Evolutionary conservation across 139 green algal genomes (phyloP), one percentile per base, ranked within the genome.

Genomic region (Tetradesmus obliquus): DNA sequence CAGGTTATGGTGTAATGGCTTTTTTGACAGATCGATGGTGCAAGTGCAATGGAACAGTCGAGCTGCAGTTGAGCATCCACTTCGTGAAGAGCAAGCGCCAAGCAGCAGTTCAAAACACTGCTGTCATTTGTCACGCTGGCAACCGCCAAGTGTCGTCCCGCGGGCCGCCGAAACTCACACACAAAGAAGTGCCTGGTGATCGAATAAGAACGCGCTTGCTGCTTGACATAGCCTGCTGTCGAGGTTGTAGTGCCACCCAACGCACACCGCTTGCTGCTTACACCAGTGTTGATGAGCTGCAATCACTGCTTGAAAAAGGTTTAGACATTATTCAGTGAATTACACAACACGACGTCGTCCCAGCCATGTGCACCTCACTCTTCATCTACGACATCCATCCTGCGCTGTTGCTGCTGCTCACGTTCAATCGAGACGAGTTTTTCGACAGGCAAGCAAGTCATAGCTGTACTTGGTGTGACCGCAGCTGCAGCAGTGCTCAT

Each of bases 351-450:
- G 80, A 62, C 80, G 15, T 12, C 13, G n/a, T 82, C n/a, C 22
- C 7, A 19, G 55, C 60, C 55, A 98, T 98, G 96, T 98, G 96
- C 89, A 94, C 94, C 17, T 84, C 91, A 1, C 88, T 97, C 22
- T 95, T 97, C 55, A 13, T 94, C 7, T 95, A 93, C 32, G 88
- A 97, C 58, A 81, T 86, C 2, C 92, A 96, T 53, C 90, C 93
- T 1, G 45, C 83, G 1, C 76, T 96, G 20, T 10, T 93, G 74
- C 88, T 97, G 22, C 58, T 98, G 8, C 66, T 98, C 5, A 92
- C 94, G 6, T 98, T 98, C 92, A 98, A 98, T n/a, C 87, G 96
- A 9, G 96, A 98, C 82, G 96, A 98, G 88, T 95, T 93, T n/a
- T 90, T 96, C 3, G 79, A 91, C 5, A 94, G 96, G 96, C 96